Conservation (phyloP, 1,139 yeast species). For the Starmera stellimalicola region DNA sequence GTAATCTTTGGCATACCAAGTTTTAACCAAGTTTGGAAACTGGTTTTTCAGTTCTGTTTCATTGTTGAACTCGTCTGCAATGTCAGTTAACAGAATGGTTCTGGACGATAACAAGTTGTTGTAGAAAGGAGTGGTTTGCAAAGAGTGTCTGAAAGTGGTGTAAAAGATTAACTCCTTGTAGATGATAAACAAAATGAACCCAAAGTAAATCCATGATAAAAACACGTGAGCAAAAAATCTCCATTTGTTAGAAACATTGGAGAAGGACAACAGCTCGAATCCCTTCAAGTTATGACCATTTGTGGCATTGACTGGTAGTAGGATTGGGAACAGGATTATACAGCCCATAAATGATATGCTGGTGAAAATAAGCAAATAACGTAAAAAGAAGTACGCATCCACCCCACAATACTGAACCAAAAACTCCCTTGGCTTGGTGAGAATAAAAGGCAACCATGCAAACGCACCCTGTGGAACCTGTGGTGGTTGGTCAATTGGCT, state of each 20-base stretch:
- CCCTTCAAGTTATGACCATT: constrained; percentile 53
- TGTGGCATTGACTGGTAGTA: constrained; percentile 83
- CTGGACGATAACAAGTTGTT: constrained; percentile 59
- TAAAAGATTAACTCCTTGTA: constrained; percentile 67
- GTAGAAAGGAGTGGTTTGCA: constrained; percentile 63
- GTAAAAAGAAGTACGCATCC: constrained; percentile 80
- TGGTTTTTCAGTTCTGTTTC: constrained; percentile 43
- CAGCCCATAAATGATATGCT: constrained; percentile 55
- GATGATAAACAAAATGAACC: constrained; percentile 46
- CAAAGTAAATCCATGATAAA: constrained; percentile 60
- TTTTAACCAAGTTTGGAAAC: constrained; percentile 51
- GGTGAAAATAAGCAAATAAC: constrained; percentile 62
- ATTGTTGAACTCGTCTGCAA: constrained; percentile 37
- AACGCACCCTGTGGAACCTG: constrained; percentile 47
- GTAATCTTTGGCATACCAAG: constrained; percentile 60
- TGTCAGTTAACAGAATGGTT: constrained; percentile 57
- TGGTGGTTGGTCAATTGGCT: constrained; percentile 38
- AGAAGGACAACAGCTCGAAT: constrained; percentile 49
- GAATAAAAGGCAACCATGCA: constrained; percentile 44
- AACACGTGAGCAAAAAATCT: constrained; percentile 67
- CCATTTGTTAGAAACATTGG: constrained; percentile 52
- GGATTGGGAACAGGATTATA: constrained; percentile 60
- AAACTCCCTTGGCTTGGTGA: constrained; percentile 52
- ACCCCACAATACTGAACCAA: constrained; percentile 73
- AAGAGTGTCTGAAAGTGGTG: constrained; percentile 54